Conservation (phyloP, 2,329 filamentous ascomycete species). For the Colletotrichum siamense region DNA sequence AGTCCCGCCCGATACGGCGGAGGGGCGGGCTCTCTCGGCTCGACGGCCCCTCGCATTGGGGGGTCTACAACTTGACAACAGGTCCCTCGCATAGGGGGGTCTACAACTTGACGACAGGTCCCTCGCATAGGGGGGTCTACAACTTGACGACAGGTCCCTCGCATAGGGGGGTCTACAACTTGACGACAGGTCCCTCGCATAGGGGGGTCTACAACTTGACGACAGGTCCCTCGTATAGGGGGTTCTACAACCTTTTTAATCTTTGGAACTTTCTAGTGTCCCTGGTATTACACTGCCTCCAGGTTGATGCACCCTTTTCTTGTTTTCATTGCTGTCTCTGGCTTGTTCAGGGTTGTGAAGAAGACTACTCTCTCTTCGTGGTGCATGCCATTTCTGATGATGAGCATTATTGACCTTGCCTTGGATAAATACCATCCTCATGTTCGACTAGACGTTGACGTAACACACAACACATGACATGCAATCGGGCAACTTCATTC, state of each 20-base stretch:
- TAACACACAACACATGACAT: not conserved
- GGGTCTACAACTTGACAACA: not conserved
- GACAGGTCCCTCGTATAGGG: not conserved
- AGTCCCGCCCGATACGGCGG: not conserved
- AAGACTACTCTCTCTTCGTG: not conserved
- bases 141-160: not conserved
- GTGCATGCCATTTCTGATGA: not conserved
- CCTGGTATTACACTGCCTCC: not conserved
- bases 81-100: not conserved
- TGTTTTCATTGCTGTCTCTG: not conserved
- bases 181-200: not conserved
- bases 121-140: not conserved
- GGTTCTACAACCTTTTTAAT: not conserved
- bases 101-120: too few species aligned
- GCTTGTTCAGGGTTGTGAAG: not conserved
- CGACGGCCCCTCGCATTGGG: not conserved
- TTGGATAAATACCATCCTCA: not conserved
- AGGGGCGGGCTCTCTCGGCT: not conserved
- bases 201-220: too few species aligned
- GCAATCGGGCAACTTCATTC: not conserved
- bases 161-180: not conserved
- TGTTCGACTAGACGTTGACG: not conserved
- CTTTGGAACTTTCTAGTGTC: not conserved
- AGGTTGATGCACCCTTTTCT: not conserved
- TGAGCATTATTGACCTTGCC: not conserved